Percentiles rank a stretch among this genome's conserved stretches.
phyloP scores from a whole-genome alignment of 345 rosid genomes.

The Populus deltoides region DNA sequence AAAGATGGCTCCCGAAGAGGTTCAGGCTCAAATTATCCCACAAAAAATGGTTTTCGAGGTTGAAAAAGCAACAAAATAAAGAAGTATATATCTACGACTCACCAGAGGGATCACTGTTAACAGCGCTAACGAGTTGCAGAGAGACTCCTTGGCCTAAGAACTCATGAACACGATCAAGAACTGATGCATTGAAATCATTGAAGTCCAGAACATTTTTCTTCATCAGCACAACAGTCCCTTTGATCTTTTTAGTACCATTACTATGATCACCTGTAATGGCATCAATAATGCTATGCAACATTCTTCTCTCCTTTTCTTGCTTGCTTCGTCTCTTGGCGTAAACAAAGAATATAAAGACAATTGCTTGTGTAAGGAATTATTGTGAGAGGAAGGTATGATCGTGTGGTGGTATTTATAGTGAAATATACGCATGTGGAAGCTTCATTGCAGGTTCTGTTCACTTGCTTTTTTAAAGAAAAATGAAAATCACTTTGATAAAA shows the following conservation, averaged over 20 bases:
- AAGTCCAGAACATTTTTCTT: constrained; percentile 83
- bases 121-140: constrained; percentile 73
- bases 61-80: neutral
- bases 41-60: neutral
- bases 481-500: no score
- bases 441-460: no score
- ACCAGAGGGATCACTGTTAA: constrained; percentile 43
- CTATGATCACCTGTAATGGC: constrained; percentile 2
- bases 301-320: neutral
- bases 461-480: neutral
- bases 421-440: no score
- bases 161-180: constrained; percentile 65
- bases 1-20: neutral
- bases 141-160: constrained; percentile 56
- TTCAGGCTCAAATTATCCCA: neutral
- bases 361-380: neutral
- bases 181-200: constrained; percentile 64
- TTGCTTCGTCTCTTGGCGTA: constrained; percentile 9
- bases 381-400: neutral
- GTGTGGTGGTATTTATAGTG: neutral
- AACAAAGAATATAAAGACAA: neutral
- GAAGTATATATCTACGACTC: neutral
- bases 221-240: constrained; percentile 76
- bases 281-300: constrained; percentile 6
- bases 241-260: constrained; percentile 19